Conservation (phyloP, 1,139 yeast species). For the Debaryomyces fabryi region DNA sequence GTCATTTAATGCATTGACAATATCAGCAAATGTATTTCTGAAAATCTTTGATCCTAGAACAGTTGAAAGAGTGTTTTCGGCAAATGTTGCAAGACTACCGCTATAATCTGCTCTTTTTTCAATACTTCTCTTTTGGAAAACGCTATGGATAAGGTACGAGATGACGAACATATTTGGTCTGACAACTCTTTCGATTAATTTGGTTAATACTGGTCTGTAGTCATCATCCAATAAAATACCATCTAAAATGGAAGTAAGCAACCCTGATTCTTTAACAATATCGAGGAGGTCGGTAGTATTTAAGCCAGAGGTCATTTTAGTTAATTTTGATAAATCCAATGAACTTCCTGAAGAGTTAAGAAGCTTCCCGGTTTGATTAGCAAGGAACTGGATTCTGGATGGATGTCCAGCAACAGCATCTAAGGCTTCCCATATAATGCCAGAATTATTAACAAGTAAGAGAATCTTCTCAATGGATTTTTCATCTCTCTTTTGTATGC, state of each 20-base stretch:
- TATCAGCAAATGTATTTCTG: constrained; percentile 27
- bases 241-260: constrained; percentile 35
- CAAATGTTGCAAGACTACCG: constrained; percentile 32
- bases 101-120: constrained; percentile 25
- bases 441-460: constrained; percentile 38
- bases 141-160: constrained; percentile 26
- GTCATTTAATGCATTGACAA: constrained; percentile 43
- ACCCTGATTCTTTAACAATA: constrained; percentile 36
- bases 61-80: constrained; percentile 32
- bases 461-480: constrained; percentile 26
- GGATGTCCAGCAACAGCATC: constrained; percentile 41
- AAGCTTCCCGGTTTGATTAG: constrained; percentile 31
- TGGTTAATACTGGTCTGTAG: constrained; percentile 40
- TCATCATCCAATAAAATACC: constrained; percentile 40
- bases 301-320: constrained; percentile 17
- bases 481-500: constrained; percentile 21
- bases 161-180: constrained; percentile 33
- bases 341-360: constrained; percentile 5
- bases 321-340: not conserved
- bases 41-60: constrained; percentile 35
- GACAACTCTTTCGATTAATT: constrained; percentile 36
- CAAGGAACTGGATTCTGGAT: constrained; percentile 28
- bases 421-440: constrained; percentile 38
- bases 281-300: constrained; percentile 30
- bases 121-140: constrained; percentile 24